Conservation (phyloP, 305 asterid species). For the Solanum hybrid region DNA sequence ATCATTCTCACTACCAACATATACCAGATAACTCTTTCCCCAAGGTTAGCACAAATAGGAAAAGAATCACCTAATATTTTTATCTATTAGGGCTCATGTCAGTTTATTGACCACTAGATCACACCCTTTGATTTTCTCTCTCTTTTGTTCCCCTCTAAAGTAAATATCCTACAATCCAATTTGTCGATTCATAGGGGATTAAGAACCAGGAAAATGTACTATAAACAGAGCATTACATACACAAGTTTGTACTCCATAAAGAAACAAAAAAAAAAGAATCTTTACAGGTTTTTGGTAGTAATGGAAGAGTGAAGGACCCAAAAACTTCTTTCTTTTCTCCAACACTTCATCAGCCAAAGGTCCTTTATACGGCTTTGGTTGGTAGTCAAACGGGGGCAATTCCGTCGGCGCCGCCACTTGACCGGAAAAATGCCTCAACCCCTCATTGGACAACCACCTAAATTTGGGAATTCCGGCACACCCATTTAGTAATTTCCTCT, state of each 20-base stretch:
- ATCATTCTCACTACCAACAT: background rate
- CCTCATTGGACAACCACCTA: background rate
- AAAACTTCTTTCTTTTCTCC: conserved; percentile 59
- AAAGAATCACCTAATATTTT: background rate
- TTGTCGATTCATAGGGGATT: background rate
- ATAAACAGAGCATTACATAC: background rate
- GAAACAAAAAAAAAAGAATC: background rate
- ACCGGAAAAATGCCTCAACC: background rate
- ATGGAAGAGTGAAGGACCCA: conserved; percentile 84
- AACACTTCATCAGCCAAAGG: conserved; percentile 69
- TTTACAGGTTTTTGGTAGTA: conserved; percentile 83
- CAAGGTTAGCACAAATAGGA: too few species aligned
- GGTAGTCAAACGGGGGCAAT: conserved; percentile 63
- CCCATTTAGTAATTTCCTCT: background rate
- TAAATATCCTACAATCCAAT: background rate
- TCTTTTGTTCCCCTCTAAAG: background rate
- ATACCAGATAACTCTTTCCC: too few species aligned
- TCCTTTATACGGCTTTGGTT: conserved; percentile 68
- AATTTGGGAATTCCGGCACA: background rate
- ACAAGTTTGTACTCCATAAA: background rate
- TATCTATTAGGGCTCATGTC: background rate
- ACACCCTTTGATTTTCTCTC: background rate
- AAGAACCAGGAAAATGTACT: background rate
- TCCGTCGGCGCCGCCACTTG: conserved; percentile 29
- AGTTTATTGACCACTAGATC: background rate